Percentiles rank a stretch among this genome's conserved stretches.
These are phyloP conservation scores for Cystobasidium tubakii DNA, from an alignment of 768 basidiomycete genomes.

Conservation along the genomic window DNA sequence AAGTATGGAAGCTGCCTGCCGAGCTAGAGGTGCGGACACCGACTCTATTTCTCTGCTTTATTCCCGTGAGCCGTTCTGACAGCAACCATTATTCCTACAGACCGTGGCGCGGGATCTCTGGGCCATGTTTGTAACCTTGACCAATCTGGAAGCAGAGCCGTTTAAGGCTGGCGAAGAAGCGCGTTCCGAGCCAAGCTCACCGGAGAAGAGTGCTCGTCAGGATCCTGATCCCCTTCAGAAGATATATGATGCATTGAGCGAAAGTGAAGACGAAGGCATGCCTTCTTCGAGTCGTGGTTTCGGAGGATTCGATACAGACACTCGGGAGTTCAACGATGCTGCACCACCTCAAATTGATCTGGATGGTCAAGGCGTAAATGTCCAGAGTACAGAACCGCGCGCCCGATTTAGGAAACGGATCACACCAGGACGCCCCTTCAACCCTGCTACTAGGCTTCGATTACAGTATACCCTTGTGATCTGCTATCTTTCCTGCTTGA, in stretches of 20 bases:
- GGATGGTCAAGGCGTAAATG: neutral
- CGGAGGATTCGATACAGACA: neutral
- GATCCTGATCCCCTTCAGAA: constrained; percentile 5
- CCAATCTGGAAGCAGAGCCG: constrained; percentile 26
- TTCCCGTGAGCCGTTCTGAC: neutral
- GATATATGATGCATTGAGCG: constrained; percentile 23
- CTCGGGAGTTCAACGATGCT: neutral
- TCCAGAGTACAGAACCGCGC: neutral
- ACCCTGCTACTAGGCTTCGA: neutral
- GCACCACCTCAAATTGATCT: neutral
- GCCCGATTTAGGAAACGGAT: neutral
- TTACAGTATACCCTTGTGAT: constrained; percentile 36
- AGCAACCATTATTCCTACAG: neutral
- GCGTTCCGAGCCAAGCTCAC: neutral
- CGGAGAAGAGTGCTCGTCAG: neutral
- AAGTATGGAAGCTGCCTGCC: constrained; percentile 18
- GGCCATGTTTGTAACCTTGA: constrained; percentile 32
- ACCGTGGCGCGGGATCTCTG: constrained; percentile 36
- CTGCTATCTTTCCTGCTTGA: constrained; percentile 38
- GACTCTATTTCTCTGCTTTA: neutral
- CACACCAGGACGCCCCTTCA: neutral
- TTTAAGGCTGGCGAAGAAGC: constrained; percentile 15
- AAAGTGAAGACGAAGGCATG: constrained; percentile 7
- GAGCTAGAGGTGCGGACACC: constrained; percentile 34
- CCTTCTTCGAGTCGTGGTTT: neutral